Evolutionary conservation across 2,329 filamentous ascomycete species (phyloP).

Genomic region (Lasiodiplodia theobromae): DNA sequence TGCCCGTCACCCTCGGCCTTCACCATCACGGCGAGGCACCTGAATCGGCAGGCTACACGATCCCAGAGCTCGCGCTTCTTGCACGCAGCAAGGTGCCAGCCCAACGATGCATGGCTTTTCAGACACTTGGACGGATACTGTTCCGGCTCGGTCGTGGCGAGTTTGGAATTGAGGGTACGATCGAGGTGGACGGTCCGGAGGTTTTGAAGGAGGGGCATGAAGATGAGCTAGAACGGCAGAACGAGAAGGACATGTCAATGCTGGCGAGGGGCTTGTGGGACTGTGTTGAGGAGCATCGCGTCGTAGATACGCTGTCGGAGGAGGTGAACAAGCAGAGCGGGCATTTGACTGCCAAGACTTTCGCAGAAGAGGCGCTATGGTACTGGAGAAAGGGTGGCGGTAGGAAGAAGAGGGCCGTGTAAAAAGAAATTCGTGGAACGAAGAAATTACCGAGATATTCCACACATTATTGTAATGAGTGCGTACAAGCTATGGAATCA

Average conservation of each 20-base stretch:
- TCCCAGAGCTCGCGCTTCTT: conserved; percentile 82
- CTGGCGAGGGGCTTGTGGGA: conserved; percentile 82
- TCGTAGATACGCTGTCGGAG: conserved; percentile 77
- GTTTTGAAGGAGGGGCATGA: conserved; percentile 49
- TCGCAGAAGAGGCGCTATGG: conserved; percentile 91
- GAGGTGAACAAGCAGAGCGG: conserved; percentile 73
- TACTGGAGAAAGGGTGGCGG: conserved; percentile 77
- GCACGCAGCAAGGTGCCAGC: conserved; percentile 82
- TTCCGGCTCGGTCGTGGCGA: conserved; percentile 81
- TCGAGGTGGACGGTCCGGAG: conserved; percentile 56
- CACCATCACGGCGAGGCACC: conserved; percentile 95
- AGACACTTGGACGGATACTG: conserved; percentile 84
- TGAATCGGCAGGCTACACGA: conserved; percentile 92
- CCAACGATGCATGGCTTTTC: conserved; percentile 90
- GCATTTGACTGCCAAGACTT: conserved; percentile 81
- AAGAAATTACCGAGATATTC: not conserved
- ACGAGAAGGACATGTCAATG: conserved; percentile 48
- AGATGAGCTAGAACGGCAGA: conserved; percentile 53
- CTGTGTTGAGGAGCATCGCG: conserved; percentile 75
- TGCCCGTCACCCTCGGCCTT: conserved; percentile 80
- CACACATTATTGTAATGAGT: not conserved
- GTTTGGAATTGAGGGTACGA: conserved; percentile 61
- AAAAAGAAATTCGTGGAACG: not conserved
- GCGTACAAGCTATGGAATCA: not conserved
- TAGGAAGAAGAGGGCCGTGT: conserved; percentile 62